Evolutionary conservation across 345 rosid species (phyloP).

Genomic region (Corymbia maculata): DNA sequence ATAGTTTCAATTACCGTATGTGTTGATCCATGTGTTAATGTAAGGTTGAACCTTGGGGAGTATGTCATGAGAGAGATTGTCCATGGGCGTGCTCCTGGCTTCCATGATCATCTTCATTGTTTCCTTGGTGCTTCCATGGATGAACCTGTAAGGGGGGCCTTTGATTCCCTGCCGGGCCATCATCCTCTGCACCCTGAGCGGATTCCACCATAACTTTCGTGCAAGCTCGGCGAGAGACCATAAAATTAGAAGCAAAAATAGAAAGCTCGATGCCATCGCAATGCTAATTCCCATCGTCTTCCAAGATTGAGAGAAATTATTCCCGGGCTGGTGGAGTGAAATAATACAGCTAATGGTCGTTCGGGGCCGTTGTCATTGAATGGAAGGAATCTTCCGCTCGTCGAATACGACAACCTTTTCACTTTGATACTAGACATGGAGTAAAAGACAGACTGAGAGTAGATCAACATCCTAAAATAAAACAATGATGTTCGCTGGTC

Average conservation of each 20-base stretch:
- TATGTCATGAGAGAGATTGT: background rate
- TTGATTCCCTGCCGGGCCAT: background rate
- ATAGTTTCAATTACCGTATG: background rate
- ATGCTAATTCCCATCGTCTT: background rate
- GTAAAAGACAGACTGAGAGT: background rate
- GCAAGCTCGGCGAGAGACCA: background rate
- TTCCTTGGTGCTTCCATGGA: background rate
- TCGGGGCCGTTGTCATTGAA: background rate
- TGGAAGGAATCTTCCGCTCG: background rate
- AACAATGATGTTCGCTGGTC: background rate
- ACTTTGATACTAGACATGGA: background rate
- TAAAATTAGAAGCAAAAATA: background rate
- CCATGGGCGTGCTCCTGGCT: background rate
- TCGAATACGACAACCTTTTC: background rate
- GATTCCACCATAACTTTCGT: background rate
- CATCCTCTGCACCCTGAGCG: background rate
- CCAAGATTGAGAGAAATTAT: background rate
- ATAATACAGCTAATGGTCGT: background rate
- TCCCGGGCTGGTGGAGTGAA: background rate
- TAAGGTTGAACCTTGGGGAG: slow-evolving; percentile 1
- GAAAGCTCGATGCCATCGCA: background rate
- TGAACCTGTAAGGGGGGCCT: background rate
- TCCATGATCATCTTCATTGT: background rate
- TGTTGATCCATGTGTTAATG: background rate
- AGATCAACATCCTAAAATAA: background rate